Conservation (phyloP, 2,329 filamentous ascomycete species). For the Alternaria infectoria region DNA sequence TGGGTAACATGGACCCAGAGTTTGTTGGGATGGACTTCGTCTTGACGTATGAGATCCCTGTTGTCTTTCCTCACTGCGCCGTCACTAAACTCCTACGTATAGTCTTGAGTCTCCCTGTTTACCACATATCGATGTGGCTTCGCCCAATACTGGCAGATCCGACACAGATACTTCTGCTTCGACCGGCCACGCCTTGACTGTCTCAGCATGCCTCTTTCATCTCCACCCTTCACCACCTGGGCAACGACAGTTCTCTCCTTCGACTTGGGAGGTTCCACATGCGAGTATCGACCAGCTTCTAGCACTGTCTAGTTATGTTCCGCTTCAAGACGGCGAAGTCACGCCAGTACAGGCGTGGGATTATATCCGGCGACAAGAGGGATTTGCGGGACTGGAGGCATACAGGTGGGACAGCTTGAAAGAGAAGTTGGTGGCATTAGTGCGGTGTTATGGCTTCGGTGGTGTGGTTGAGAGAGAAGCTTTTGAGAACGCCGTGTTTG, state of each 20-base stretch:
- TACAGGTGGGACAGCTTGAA: slow-evolving; percentile 30
- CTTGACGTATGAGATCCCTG: slow-evolving; percentile 32
- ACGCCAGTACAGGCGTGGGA: slow-evolving; percentile 50
- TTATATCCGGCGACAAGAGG: slow-evolving; percentile 33
- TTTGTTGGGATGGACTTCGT: slow-evolving; percentile 42
- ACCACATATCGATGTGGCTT: slow-evolving; percentile 32
- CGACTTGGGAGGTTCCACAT: slow-evolving; percentile 22
- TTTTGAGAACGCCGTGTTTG: slow-evolving; percentile 20
- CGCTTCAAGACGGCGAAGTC: slow-evolving; percentile 32
- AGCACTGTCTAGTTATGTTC: slow-evolving; percentile 22
- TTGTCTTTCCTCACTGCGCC: not conserved
- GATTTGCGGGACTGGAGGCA: slow-evolving; percentile 28
- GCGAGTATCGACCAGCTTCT: slow-evolving; percentile 28
- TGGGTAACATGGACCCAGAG: slow-evolving; percentile 21
- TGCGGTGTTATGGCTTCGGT: slow-evolving; percentile 44
- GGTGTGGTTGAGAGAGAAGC: slow-evolving; percentile 22
- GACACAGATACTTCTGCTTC: slow-evolving; percentile 5
- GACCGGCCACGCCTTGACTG: slow-evolving; percentile 42
- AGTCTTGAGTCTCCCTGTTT: slow-evolving; percentile 47
- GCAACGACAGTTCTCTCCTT: not conserved
- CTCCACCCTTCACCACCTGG: slow-evolving; percentile 13
- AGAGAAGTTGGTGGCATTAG: slow-evolving; percentile 28
- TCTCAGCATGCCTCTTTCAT: slow-evolving; percentile 36
- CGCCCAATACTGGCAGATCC: not conserved
- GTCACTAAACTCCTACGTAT: not conserved